Percentiles rank a stretch among this genome's conserved stretches.
Evolutionary conservation across 148 eudicot species (phyloP).

Genomic region (Camellia lanceoleosa): DNA sequence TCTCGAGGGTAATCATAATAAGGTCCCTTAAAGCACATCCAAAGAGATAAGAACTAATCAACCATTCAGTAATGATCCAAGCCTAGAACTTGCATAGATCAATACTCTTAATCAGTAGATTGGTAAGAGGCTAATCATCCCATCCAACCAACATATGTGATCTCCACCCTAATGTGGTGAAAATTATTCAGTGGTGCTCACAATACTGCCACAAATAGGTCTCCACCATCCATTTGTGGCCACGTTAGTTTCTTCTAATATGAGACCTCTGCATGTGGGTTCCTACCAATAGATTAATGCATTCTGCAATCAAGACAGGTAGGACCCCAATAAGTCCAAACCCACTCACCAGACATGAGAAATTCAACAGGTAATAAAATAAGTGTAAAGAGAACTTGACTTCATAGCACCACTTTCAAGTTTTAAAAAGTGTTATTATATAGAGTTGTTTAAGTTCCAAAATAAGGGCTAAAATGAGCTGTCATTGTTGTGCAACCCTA

Average conservation of each 20-base stretch:
- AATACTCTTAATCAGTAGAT: background rate
- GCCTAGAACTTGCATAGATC: background rate
- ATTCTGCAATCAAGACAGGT: conserved; percentile 26
- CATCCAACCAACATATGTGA: background rate
- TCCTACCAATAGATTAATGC: conserved; percentile 9
- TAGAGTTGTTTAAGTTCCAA: background rate
- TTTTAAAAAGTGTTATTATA: background rate
- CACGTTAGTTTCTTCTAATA: background rate
- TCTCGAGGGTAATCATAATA: too few species aligned
- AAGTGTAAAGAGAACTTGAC: conserved; percentile 31
- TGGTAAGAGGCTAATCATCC: background rate
- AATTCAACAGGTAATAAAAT: conserved; percentile 11
- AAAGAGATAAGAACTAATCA: background rate
- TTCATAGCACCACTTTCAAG: conserved; percentile 9
- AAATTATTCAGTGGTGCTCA: too few species aligned
- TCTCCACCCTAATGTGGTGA: background rate
- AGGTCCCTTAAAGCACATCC: too few species aligned
- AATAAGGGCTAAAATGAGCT: conserved; percentile 14
- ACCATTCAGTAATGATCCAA: too few species aligned
- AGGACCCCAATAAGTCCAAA: conserved; percentile 21
- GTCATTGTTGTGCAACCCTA: conserved; percentile 19
- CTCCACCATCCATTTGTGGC: too few species aligned
- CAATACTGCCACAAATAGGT: too few species aligned
- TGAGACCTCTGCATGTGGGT: conserved; percentile 10
- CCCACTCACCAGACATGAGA: conserved; percentile 12